Conservation (phyloP, 228 moss, liverwort and hornwort species). For the Sphagnum fallax region DNA sequence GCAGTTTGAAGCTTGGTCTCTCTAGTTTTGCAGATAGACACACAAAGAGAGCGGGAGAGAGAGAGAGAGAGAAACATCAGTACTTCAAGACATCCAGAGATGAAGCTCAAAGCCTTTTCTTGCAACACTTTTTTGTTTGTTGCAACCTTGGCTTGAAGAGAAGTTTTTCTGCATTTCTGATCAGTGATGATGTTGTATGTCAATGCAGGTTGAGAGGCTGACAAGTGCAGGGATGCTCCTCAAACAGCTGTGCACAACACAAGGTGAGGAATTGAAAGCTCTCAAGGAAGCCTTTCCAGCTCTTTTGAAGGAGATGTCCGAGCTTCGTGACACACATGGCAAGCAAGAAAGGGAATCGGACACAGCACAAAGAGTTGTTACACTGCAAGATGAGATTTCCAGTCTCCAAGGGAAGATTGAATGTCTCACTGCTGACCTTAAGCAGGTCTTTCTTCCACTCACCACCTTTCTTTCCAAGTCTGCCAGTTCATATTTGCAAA, state of each 20-base stretch:
- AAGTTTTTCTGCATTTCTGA: no score
- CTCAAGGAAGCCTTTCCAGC: slow-evolving; percentile 45
- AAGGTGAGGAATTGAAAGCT: slow-evolving; percentile 44
- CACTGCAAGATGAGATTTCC: slow-evolving; percentile 30
- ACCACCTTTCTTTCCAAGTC: background rate
- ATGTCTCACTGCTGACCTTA: slow-evolving; percentile 34
- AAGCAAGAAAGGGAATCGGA: slow-evolving; percentile 46
- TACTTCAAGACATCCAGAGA: no score
- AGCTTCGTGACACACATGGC: slow-evolving; percentile 25
- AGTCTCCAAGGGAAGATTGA: slow-evolving; percentile 30
- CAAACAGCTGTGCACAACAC: slow-evolving; percentile 46
- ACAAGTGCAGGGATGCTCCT: slow-evolving; percentile 48
- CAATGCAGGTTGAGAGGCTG: slow-evolving; percentile 30
- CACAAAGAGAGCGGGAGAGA: no score
- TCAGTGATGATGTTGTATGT: no score
- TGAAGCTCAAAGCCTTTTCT: no score
- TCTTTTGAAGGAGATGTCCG: slow-evolving; percentile 44
- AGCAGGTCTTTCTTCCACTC: slow-evolving; percentile 27
- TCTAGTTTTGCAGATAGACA: no score
- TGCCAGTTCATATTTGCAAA: background rate
- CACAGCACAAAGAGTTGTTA: slow-evolving; percentile 21
- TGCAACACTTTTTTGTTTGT: no score
- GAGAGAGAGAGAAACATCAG: no score
- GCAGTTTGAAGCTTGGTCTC: background rate
- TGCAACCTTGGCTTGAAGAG: no score